These are phyloP conservation scores for Barbarea vulgaris DNA, from an alignment of 345 rosid genomes.

Conservation along the genomic window DNA sequence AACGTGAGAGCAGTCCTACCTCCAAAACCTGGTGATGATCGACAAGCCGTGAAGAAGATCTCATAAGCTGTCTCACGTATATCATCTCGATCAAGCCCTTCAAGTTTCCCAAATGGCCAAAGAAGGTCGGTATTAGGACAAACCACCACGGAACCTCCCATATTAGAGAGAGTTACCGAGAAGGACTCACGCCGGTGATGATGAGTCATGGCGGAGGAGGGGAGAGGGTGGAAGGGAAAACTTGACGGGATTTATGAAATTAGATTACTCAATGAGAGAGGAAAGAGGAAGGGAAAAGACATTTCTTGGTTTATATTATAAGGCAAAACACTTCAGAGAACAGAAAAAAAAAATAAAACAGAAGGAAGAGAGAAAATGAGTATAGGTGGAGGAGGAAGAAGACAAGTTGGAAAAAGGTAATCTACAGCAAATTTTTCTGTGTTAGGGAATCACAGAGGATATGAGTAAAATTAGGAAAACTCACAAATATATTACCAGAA, in stretches of 20 bases:
- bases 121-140: slow-evolving; percentile 52
- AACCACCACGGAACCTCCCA: slow-evolving; percentile 33
- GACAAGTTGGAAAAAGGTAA: slow-evolving; percentile 38
- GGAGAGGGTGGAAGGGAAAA: slow-evolving; percentile 28
- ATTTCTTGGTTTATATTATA: slow-evolving; percentile 36
- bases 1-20: slow-evolving; percentile 70
- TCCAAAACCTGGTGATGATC: slow-evolving; percentile 84
- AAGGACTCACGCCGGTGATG: slow-evolving; percentile 55
- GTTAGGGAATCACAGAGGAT: slow-evolving; percentile 35
- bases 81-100: slow-evolving; percentile 59
- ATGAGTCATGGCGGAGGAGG: slow-evolving; percentile 49
- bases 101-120: slow-evolving; percentile 77
- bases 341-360: slow-evolving; percentile 4
- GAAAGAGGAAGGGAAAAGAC: slow-evolving; percentile 45
- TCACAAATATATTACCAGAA: slow-evolving; percentile 8
- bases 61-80: slow-evolving; percentile 87
- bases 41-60: slow-evolving; percentile 83
- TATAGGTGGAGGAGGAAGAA: slow-evolving; percentile 18
- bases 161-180: slow-evolving; percentile 46
- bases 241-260: slow-evolving; percentile 34
- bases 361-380: slow-evolving; percentile 19
- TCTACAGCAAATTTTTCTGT: slow-evolving; percentile 39
- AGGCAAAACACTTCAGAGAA: slow-evolving; percentile 18
- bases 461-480: slow-evolving; percentile 36
- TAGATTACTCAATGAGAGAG: slow-evolving; percentile 50